Evolutionary conservation across 192 early-diverging fungal genomes (phyloP).

Genomic region (Podila epigama): DNA sequence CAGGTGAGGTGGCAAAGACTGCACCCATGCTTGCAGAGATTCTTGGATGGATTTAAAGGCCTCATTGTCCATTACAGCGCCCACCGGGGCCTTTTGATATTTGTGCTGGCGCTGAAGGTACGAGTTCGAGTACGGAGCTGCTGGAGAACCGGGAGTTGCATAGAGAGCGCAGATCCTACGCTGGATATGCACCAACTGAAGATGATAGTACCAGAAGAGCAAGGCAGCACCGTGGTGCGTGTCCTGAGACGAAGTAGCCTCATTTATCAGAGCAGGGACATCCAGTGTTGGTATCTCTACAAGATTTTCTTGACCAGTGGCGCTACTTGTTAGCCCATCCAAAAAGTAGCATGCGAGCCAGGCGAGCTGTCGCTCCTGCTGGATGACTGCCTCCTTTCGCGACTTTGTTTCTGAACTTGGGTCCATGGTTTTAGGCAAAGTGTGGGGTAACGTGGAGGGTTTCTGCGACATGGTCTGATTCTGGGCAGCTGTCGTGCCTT

Average conservation of each 20-base stretch:
- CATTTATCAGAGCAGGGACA: constrained; percentile 19
- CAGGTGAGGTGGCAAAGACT: not conserved
- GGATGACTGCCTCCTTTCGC: not conserved
- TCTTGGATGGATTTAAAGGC: not conserved
- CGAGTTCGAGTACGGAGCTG: not conserved
- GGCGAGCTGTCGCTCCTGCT: constrained; percentile 23
- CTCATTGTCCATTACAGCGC: too few species aligned
- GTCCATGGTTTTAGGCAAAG: too few species aligned
- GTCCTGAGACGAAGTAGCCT: constrained; percentile 11
- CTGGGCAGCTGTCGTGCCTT: not conserved
- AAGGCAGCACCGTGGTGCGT: constrained; percentile 17
- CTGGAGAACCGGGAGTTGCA: not conserved
- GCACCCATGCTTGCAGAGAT: not conserved
- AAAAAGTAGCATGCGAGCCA: constrained; percentile 38
- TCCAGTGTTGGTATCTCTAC: constrained; percentile 11
- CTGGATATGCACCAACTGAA: constrained; percentile 21
- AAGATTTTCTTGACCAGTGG: constrained; percentile 11
- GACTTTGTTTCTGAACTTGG: not conserved
- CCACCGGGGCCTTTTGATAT: too few species aligned
- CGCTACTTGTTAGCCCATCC: constrained; percentile 19
- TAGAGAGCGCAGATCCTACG: constrained; percentile 36
- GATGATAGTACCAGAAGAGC: constrained; percentile 40
- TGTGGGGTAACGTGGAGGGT: too few species aligned
- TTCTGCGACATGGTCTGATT: too few species aligned
- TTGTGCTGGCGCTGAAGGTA: not conserved